phyloP scores from a whole-genome alignment of 768 basidiomycete species.

The Saitozyma sp. region DNA sequence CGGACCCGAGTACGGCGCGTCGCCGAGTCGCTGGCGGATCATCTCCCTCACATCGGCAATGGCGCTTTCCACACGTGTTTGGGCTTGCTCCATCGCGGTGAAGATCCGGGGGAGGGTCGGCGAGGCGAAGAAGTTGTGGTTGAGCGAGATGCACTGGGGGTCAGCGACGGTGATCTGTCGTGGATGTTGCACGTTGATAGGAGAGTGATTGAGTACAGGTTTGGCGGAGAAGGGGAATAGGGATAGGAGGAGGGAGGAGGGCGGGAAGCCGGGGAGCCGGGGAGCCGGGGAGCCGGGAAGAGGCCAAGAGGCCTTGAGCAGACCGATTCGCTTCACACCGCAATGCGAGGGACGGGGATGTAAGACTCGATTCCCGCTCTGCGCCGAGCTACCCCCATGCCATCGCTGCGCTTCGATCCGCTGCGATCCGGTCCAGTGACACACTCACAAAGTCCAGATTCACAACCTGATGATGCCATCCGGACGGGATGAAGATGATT shows the following conservation, averaged over 20 bases:
- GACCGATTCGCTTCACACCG: too few species aligned
- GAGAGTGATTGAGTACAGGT: background rate
- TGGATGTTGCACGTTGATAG: background rate
- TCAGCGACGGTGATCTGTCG: background rate
- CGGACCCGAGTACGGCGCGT: too few species aligned
- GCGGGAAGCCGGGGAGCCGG: too few species aligned
- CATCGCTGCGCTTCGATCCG: too few species aligned
- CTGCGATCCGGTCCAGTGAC: too few species aligned
- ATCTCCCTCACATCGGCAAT: conserved; percentile 44
- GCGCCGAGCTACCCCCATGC: too few species aligned
- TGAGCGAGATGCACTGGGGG: conserved; percentile 51
- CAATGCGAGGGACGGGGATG: too few species aligned
- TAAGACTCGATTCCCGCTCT: too few species aligned
- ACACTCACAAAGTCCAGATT: conserved; percentile 46
- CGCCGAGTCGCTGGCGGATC: conserved; percentile 27
- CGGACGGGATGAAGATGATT: conserved; percentile 51
- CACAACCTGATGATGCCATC: conserved; percentile 52
- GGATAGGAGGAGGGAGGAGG: too few species aligned
- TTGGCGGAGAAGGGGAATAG: background rate
- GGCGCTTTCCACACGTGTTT: conserved; percentile 46
- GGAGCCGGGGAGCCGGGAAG: too few species aligned
- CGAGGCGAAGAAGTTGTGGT: conserved; percentile 51
- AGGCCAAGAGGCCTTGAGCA: too few species aligned
- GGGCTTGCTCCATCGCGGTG: conserved; percentile 45
- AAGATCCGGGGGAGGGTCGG: conserved; percentile 45